These are phyloP conservation scores for Candida buenavistaensis DNA, from an alignment of 1,139 yeast species.

Conservation along the genomic window DNA sequence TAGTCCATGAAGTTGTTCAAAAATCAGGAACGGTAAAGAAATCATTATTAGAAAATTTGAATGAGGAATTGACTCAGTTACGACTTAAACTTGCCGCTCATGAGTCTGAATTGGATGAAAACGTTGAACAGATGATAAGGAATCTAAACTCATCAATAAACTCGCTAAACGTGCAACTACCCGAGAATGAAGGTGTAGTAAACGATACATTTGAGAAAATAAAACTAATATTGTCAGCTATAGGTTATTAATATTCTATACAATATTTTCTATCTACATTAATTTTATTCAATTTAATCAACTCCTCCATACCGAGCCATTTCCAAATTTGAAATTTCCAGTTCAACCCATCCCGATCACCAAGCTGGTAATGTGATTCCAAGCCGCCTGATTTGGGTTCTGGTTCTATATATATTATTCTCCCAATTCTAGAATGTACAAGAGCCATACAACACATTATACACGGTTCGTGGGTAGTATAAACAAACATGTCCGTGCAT, in stretches of 20 bases:
- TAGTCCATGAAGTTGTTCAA: not conserved
- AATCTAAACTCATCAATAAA: slow-evolving; percentile 6
- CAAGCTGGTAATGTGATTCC: slow-evolving; percentile 72
- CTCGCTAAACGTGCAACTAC: slow-evolving; percentile 5
- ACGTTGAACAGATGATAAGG: slow-evolving; percentile 10
- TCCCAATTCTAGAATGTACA: slow-evolving; percentile 80
- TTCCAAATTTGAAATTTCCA: slow-evolving; percentile 82
- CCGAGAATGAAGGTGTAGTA: slow-evolving; percentile 5
- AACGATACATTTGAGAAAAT: slow-evolving; percentile 15
- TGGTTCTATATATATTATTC: slow-evolving; percentile 59
- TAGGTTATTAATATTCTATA: slow-evolving; percentile 8
- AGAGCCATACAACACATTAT: slow-evolving; percentile 97
- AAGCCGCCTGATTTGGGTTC: slow-evolving; percentile 45
- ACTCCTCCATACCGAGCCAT: slow-evolving; percentile 45
- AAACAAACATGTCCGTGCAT: slow-evolving; percentile 75
- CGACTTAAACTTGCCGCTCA: slow-evolving; percentile 4
- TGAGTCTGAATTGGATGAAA: slow-evolving; percentile 13
- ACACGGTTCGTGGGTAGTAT: slow-evolving; percentile 95
- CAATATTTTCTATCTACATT: slow-evolving; percentile 2
- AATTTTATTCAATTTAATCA: slow-evolving; percentile 13
- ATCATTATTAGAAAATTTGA: slow-evolving; percentile 4
- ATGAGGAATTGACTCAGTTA: slow-evolving; percentile 7
- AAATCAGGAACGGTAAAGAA: slow-evolving; percentile 3
- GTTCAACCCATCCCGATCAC: slow-evolving; percentile 67
- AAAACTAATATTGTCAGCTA: slow-evolving; percentile 8